Percentiles rank a stretch among this genome's conserved stretches.
phyloP scores from a whole-genome alignment of 768 basidiomycete genomes.

The Lactarius sanguifluus region DNA sequence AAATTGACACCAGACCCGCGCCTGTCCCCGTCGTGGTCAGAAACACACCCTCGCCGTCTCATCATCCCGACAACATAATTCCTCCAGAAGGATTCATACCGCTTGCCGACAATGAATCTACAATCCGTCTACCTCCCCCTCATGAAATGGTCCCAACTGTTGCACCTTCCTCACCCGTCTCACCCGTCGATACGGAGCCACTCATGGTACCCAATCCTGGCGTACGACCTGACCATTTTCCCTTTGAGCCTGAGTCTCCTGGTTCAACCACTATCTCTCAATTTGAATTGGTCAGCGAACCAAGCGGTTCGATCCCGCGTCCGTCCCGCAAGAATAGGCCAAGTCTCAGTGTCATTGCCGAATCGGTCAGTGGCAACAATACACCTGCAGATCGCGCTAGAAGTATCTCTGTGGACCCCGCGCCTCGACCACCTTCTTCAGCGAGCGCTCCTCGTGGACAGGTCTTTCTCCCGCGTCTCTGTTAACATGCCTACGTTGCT shows the following conservation, averaged over 20 bases:
- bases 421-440: slow-evolving; percentile 22
- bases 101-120: slow-evolving; percentile 19
- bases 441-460: slow-evolving; percentile 8
- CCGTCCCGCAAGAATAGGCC: slow-evolving; percentile 21
- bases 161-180: slow-evolving; percentile 9
- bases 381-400: slow-evolving; percentile 24
- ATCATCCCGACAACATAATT: slow-evolving; percentile 23
- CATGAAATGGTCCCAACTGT: slow-evolving; percentile 23
- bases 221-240: slow-evolving; percentile 15
- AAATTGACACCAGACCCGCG: slow-evolving; percentile 5
- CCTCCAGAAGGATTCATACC: slow-evolving; percentile 29
- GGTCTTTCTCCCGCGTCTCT: slow-evolving; percentile 6
- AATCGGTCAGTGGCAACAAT: slow-evolving; percentile 25
- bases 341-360: slow-evolving; percentile 27
- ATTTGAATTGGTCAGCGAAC: slow-evolving; percentile 30
- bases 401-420: slow-evolving; percentile 20
- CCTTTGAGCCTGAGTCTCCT: slow-evolving; percentile 25
- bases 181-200: slow-evolving; percentile 7
- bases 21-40: slow-evolving; percentile 17
- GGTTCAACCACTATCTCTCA: slow-evolving; percentile 31
- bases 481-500: not conserved
- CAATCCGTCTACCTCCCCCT: slow-evolving; percentile 29
- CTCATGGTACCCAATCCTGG: slow-evolving; percentile 29
- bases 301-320: slow-evolving; percentile 18
- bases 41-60: slow-evolving; percentile 17